phyloP scores from a whole-genome alignment of 2,329 filamentous ascomycete species.

The Neurospora sp. region DNA sequence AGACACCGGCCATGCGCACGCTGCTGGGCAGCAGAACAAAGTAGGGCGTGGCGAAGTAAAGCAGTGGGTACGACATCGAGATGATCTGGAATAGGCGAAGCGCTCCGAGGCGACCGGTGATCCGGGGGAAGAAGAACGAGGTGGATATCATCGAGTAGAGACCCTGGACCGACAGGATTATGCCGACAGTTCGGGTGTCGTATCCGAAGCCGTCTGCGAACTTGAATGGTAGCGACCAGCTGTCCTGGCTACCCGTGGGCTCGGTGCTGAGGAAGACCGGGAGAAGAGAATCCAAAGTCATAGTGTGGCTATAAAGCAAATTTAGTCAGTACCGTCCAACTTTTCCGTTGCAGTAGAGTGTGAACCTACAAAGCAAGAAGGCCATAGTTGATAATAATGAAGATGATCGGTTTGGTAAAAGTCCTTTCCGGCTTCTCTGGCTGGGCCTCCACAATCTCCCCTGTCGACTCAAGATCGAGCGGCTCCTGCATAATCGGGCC shows the following conservation, averaged over 20 bases:
- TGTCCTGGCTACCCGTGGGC: constrained; percentile 37
- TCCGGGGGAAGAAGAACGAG: constrained; percentile 69
- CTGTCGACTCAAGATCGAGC: constrained; percentile 23
- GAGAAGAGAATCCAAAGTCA: constrained; percentile 89
- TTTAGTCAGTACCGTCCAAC: constrained; percentile 15
- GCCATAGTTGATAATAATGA: constrained; percentile 83
- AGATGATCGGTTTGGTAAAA: constrained; percentile 75
- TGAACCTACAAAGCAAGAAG: constrained; percentile 83
- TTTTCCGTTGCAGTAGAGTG: constrained; percentile 2
- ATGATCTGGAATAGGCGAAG: constrained; percentile 75
- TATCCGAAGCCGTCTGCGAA: constrained; percentile 83
- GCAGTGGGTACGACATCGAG: constrained; percentile 71
- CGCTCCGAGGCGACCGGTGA: constrained; percentile 66
- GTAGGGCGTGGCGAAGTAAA: constrained; percentile 85
- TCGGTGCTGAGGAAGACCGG: constrained; percentile 79
- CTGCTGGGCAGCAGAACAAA: constrained; percentile 69
- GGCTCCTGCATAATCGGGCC: constrained; percentile 23
- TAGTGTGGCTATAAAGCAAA: constrained; percentile 63
- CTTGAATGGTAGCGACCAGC: constrained; percentile 63
- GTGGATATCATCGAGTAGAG: constrained; percentile 83
- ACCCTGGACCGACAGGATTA: constrained; percentile 82
- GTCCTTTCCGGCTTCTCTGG: constrained; percentile 31
- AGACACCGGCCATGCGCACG: constrained; percentile 65
- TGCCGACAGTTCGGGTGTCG: constrained; percentile 71
- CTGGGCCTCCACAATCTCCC: constrained; percentile 9